phyloP scores from a whole-genome alignment of 805 yeast genomes.

The Zygosaccharomyces rouxii region DNA sequence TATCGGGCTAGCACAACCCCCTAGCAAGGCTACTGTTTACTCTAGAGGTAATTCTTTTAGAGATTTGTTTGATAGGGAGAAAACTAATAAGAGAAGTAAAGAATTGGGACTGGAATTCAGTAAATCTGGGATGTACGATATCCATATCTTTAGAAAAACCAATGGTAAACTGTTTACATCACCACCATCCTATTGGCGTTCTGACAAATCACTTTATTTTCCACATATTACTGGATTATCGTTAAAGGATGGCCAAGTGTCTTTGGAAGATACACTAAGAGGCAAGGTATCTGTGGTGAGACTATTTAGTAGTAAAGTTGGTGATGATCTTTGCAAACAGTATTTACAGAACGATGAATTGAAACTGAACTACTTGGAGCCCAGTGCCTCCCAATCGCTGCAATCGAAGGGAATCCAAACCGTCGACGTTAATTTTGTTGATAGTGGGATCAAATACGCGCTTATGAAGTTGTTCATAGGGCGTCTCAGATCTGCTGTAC shows the following conservation, averaged over 20 bases:
- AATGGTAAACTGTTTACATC: slow-evolving; percentile 81
- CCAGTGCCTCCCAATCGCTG: slow-evolving; percentile 13
- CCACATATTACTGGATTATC: slow-evolving; percentile 69
- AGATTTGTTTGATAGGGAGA: slow-evolving; percentile 47
- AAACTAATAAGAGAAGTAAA: slow-evolving; percentile 44
- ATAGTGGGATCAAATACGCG: slow-evolving; percentile 63
- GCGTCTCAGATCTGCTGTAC: slow-evolving; percentile 42
- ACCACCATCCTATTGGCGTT: slow-evolving; percentile 73
- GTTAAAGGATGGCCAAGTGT: slow-evolving; percentile 35
- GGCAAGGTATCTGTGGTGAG: slow-evolving; percentile 32
- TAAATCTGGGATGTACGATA: slow-evolving; percentile 62
- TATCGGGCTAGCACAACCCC: slow-evolving; percentile 37
- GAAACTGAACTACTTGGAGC: slow-evolving; percentile 15
- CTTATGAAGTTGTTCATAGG: slow-evolving; percentile 51
- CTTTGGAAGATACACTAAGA: slow-evolving; percentile 29
- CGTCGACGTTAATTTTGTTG: slow-evolving; percentile 72
- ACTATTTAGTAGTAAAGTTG: slow-evolving; percentile 43
- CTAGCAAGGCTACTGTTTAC: slow-evolving; percentile 39
- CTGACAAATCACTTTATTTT: slow-evolving; percentile 70
- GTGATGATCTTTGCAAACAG: slow-evolving; percentile 59
- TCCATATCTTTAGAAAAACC: slow-evolving; percentile 62
- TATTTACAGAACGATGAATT: slow-evolving; percentile 46
- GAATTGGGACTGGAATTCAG: slow-evolving; percentile 60
- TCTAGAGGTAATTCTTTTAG: slow-evolving; percentile 41
- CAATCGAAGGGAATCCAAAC: slow-evolving; percentile 46